Evolutionary conservation across 495 filamentous ascomycete species (phyloP).

Genomic region (Umbilicaria muhlenbergii): DNA sequence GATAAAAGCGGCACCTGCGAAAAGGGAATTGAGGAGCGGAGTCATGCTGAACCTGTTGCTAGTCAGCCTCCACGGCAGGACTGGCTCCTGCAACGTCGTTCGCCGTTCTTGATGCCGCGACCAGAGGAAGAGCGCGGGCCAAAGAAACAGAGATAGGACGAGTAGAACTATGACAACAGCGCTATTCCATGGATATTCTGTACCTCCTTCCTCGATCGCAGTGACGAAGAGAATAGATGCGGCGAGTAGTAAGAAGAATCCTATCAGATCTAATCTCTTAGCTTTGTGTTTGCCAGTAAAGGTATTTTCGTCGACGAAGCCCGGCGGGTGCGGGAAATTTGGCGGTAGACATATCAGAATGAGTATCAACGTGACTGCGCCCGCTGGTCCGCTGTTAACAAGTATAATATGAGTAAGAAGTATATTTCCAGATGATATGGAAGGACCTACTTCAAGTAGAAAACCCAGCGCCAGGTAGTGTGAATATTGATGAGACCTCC

Average conservation of each 20-base stretch:
- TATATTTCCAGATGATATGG: not conserved
- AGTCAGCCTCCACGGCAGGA: constrained; percentile 14
- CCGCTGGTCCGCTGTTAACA: constrained; percentile 21
- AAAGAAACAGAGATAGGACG: constrained; percentile 15
- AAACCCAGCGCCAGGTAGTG: constrained; percentile 25
- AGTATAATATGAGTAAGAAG: not conserved
- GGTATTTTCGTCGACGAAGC: not conserved
- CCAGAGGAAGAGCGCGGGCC: constrained; percentile 17
- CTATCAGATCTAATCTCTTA: constrained; percentile 30
- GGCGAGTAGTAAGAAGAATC: constrained; percentile 29
- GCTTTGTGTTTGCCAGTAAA: not conserved
- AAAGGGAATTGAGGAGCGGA: constrained; percentile 20
- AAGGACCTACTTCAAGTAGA: constrained; percentile 14
- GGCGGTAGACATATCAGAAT: constrained; percentile 24
- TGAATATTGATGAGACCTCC: constrained; percentile 23
- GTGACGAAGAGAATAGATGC: constrained; percentile 38
- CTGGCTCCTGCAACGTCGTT: constrained; percentile 7
- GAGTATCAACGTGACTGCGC: constrained; percentile 21
- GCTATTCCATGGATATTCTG: constrained; percentile 22
- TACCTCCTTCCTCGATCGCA: constrained; percentile 36
- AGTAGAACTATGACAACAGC: constrained; percentile 24
- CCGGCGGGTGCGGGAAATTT: not conserved
- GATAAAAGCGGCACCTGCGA: constrained; percentile 38
- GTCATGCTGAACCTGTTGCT: constrained; percentile 8
- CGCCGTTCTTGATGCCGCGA: constrained; percentile 14